Conservation (phyloP, 2,329 filamentous ascomycete genomes). For the Aspergillus neoniger region DNA sequence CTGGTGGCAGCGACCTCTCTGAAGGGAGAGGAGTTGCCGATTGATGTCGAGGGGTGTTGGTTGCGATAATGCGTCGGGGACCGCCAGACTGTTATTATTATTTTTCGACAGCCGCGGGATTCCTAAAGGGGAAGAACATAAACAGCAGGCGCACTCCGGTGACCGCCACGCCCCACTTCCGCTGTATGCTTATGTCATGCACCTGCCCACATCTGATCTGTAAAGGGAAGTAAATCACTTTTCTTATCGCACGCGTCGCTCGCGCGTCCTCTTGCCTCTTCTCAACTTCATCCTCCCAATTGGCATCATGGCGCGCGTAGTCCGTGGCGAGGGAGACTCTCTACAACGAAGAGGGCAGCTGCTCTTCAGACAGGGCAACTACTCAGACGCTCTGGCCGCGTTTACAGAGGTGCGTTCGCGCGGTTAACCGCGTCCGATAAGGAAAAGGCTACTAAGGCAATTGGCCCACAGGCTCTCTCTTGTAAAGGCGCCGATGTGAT, state of each 20-base stretch:
- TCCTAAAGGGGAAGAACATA: constrained; percentile 48
- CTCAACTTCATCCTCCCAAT: not conserved
- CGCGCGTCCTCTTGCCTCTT: not conserved
- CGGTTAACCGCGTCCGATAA: constrained; percentile 13
- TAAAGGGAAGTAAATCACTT: not conserved
- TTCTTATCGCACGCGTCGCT: constrained; percentile 7
- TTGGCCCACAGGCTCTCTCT: constrained; percentile 38
- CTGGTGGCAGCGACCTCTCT: constrained; percentile 8
- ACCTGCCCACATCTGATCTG: not conserved
- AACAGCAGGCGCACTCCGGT: constrained; percentile 36
- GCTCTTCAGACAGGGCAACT: constrained; percentile 48
- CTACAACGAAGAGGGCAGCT: constrained; percentile 45
- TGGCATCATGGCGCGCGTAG: constrained; percentile 1
- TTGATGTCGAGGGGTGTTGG: not conserved
- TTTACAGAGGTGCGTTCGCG: constrained; percentile 41
- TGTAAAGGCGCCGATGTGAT: constrained; percentile 35
- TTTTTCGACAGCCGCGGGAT: constrained; percentile 20
- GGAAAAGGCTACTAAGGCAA: constrained; percentile 10
- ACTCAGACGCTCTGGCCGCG: constrained; percentile 44
- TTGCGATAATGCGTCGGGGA: not conserved
- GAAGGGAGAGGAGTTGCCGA: constrained; percentile 8
- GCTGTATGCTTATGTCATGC: constrained; percentile 23
- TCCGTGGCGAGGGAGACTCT: constrained; percentile 21
- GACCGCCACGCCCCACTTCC: constrained; percentile 18
- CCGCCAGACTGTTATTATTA: constrained; percentile 8